Evolutionary conservation across 1,284 basidiomycete genomes (phyloP), one percentile per base, ranked within the genome.

Genomic region (Vanrija sp.): DNA sequence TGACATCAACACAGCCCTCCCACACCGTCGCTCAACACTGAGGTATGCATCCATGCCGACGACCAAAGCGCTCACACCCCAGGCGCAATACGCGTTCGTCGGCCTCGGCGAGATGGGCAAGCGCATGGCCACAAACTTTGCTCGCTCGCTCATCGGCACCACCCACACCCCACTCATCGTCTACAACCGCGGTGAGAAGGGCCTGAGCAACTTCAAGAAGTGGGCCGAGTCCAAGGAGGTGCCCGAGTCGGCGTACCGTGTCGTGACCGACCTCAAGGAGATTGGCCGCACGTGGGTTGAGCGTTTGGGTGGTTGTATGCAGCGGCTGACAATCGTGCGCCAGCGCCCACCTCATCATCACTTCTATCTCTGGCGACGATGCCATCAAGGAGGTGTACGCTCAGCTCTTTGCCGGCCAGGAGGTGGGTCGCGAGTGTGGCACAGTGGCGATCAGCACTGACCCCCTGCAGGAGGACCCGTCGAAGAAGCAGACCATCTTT

Each of bases 271-370:
- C 52, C 57, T 76, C 14, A 48, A 67, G 34, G 71, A 74, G 52
- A 71, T 78, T 39, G 75, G 68, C 8, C 55, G 64, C 53, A 65
- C 61, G 71, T 76, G 50, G 58, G 73, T 38, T 28, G 14, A 7
- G 29, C n/a, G 14, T 26, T 26, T 18, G 25, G 26, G 42, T 43
- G 48, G 39, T 8, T 21, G 38, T 18, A 18, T 26, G 21, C 39
- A 16, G 51, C 46, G 39, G 51, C 18, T n/a, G 18, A 3, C 38
- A 19, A 23, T 28, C 7, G 15, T 48, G 46, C 25, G 4, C 42
- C 79, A 86, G 65, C 10, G 88, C 87, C 69, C 89, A 95, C 75
- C 77, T 95, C 62, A 82, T 95, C 67, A 78, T 95, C 69, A 88
- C 88, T 43, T 86, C 83, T 59, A 81, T 95, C 26, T 81, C 83